phyloP scores from a whole-genome alignment of 305 asterid genomes.

The Fraxinus dipetala region DNA sequence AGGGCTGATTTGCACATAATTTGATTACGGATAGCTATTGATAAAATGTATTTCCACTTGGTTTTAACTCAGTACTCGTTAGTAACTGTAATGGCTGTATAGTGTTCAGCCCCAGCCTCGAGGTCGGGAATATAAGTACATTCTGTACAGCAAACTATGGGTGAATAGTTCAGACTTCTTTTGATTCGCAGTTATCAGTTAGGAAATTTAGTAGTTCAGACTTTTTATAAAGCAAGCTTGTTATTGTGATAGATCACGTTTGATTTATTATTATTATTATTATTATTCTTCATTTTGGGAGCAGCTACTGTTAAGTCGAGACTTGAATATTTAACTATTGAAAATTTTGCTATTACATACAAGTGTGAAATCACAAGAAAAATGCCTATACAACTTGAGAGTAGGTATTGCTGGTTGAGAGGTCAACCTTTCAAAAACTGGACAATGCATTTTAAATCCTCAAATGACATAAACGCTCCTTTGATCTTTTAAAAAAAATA shows the following conservation, averaged over 20 bases:
- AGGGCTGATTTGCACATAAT: constrained; percentile 29
- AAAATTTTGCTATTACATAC: neutral
- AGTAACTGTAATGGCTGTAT: constrained; percentile 17
- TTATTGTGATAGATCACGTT: neutral
- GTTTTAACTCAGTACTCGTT: constrained; percentile 8
- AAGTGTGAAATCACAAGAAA: neutral
- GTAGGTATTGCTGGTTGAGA: neutral
- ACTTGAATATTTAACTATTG: neutral
- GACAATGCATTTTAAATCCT: neutral
- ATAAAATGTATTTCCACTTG: constrained; percentile 5
- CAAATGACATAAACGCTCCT: neutral
- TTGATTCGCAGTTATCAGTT: neutral
- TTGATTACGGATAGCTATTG: constrained; percentile 13
- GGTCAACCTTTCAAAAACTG: neutral
- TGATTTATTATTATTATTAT: too few relatives aligned
- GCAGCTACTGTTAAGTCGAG: neutral
- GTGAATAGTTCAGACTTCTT: neutral
- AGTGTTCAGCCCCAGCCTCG: neutral
- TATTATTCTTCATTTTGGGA: neutral
- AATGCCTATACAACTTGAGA: neutral
- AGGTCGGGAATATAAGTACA: constrained; percentile 22
- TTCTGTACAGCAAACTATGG: constrained; percentile 28
- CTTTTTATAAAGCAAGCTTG: neutral
- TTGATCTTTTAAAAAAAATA: neutral
- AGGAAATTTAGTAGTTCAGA: neutral